phyloP scores from a whole-genome alignment of 768 basidiomycete species.

The Ephemerocybe angulata region DNA sequence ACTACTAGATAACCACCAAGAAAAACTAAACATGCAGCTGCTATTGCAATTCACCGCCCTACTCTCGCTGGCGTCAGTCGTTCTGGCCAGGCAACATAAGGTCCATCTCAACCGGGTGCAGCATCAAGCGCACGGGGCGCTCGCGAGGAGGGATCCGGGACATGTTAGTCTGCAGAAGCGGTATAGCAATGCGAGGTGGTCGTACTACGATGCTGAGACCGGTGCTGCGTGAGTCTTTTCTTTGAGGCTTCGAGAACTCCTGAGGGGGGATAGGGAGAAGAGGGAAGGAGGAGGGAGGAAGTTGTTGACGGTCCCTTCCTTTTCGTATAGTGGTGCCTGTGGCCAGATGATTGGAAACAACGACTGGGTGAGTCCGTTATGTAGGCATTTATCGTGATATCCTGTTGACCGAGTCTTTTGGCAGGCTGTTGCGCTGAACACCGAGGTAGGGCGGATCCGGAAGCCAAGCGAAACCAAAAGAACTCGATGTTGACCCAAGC shows the following conservation, averaged over 20 bases:
- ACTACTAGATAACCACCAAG: not conserved
- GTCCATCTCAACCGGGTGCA: slow-evolving; percentile 9
- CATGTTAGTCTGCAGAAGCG: slow-evolving; percentile 29
- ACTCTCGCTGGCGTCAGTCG: slow-evolving; percentile 1
- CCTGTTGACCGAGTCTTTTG: not conserved
- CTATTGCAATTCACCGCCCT: slow-evolving; percentile 3
- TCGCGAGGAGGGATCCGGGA: slow-evolving; percentile 22
- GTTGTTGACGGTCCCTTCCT: not conserved
- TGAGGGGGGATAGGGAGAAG: not conserved
- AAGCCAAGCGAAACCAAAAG: not conserved
- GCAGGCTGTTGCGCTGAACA: slow-evolving; percentile 55
- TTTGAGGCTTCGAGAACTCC: not conserved
- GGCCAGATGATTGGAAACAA: slow-evolving; percentile 34
- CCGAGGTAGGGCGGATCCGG: slow-evolving; percentile 26
- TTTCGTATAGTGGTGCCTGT: slow-evolving; percentile 49
- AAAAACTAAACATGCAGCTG: not conserved
- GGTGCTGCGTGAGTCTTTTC: slow-evolving; percentile 1
- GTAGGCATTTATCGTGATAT: slow-evolving; percentile 4
- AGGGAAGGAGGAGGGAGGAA: not conserved
- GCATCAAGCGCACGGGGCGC: slow-evolving; percentile 15
- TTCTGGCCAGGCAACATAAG: slow-evolving; percentile 2
- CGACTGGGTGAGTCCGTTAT: slow-evolving; percentile 30
- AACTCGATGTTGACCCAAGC: not conserved
- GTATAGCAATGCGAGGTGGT: slow-evolving; percentile 35
- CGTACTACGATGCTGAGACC: slow-evolving; percentile 37